Evolutionary conservation across 2,329 filamentous ascomycete species (phyloP).

Genomic region (Fusarium verrucosum): DNA sequence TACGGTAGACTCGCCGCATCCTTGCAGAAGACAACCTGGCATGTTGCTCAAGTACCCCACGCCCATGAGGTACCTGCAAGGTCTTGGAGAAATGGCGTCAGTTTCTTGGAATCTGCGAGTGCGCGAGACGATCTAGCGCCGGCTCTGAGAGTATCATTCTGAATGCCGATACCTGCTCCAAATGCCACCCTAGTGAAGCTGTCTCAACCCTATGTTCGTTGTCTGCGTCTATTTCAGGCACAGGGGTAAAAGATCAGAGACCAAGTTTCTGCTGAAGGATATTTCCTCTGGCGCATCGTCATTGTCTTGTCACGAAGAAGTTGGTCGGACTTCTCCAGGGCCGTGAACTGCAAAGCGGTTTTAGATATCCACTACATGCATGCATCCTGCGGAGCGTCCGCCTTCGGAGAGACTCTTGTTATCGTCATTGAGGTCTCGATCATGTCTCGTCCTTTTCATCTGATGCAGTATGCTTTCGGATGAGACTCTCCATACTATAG

Average conservation of each 20-base stretch:
- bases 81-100: slow-evolving; percentile 31
- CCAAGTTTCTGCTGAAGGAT: slow-evolving; percentile 17
- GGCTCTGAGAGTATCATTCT: slow-evolving; percentile 10
- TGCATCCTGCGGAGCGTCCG: not conserved
- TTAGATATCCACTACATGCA: slow-evolving; percentile 2
- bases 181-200: slow-evolving; percentile 22
- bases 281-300: slow-evolving; percentile 10
- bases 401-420: not conserved
- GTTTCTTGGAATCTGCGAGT: slow-evolving; percentile 5
- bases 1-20: not conserved
- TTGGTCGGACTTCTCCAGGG: slow-evolving; percentile 1
- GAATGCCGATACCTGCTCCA: slow-evolving; percentile 17
- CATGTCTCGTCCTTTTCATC: not conserved
- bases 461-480: not conserved
- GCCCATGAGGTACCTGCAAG: slow-evolving; percentile 15
- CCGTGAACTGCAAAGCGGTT: not conserved
- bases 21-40: slow-evolving; percentile 8
- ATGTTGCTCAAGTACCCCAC: slow-evolving; percentile 26
- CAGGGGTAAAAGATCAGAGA: slow-evolving; percentile 5
- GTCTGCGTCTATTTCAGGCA: slow-evolving; percentile 2
- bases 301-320: slow-evolving; percentile 12
- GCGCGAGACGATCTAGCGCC: slow-evolving; percentile 20
- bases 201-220: not conserved
- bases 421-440: not conserved
- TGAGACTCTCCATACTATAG: not conserved